Evolutionary conservation across 2,329 filamentous ascomycete species (phyloP).

Genomic region (Curvularia spicifera): DNA sequence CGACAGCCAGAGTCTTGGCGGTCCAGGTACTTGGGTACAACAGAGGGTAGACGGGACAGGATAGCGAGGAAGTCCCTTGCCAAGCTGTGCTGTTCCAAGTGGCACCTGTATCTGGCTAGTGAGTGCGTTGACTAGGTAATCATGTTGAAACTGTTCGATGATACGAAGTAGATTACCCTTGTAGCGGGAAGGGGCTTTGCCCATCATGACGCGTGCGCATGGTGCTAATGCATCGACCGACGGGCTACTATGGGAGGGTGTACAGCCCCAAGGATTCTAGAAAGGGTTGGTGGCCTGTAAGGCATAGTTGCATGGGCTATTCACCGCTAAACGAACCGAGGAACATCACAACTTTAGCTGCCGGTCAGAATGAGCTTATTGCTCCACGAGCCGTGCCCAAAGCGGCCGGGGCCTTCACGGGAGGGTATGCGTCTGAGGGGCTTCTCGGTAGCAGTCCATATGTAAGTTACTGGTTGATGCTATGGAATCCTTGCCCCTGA

Average conservation of each 20-base stretch:
- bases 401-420: slow-evolving; percentile 4
- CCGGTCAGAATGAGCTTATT: slow-evolving; percentile 37
- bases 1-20: slow-evolving; percentile 14
- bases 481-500: neutral
- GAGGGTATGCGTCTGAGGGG: slow-evolving; percentile 2
- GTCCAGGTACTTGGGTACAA: slow-evolving; percentile 10
- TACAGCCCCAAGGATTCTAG: slow-evolving; percentile 27
- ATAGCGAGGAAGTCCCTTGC: slow-evolving; percentile 9
- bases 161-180: slow-evolving; percentile 21
- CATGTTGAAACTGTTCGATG: slow-evolving; percentile 17
- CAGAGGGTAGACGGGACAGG: slow-evolving; percentile 13
- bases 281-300: slow-evolving; percentile 24
- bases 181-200: slow-evolving; percentile 37
- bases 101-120: slow-evolving; percentile 23
- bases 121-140: slow-evolving; percentile 19
- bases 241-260: slow-evolving; percentile 21
- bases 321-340: slow-evolving; percentile 34
- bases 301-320: slow-evolving; percentile 39
- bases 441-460: neutral
- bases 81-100: slow-evolving; percentile 14
- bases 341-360: slow-evolving; percentile 23
- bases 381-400: slow-evolving; percentile 24
- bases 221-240: slow-evolving; percentile 25
- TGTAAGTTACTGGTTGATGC: neutral
- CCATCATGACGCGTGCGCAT: slow-evolving; percentile 23